Percentiles rank a stretch among this genome's conserved stretches.
These are phyloP conservation scores for Choiromyces venosus DNA, from an alignment of 495 filamentous ascomycete genomes.

Conservation along the genomic window DNA sequence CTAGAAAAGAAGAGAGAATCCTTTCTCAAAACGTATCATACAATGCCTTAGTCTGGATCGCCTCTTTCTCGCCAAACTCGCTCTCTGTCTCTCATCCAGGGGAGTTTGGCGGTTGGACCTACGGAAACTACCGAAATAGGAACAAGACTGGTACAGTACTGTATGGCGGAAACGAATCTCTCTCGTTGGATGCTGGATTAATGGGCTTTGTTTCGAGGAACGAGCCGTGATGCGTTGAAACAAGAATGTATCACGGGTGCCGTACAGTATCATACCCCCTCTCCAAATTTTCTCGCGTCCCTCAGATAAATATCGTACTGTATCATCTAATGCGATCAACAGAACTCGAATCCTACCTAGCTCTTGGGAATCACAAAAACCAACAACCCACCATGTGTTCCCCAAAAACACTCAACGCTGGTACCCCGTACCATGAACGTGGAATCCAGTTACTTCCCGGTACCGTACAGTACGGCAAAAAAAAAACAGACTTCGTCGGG, in stretches of 20 bases:
- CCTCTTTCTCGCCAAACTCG: background rate
- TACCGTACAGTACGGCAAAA: background rate
- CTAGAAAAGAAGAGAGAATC: background rate
- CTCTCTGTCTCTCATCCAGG: background rate
- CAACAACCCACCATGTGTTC: background rate
- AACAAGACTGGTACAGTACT: background rate
- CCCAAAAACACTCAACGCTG: conserved; percentile 26
- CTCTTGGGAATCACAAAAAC: background rate
- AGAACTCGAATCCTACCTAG: background rate
- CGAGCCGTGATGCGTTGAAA: background rate
- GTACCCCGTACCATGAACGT: conserved; percentile 23
- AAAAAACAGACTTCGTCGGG: conserved; percentile 20
- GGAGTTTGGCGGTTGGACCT: background rate
- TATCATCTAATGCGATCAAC: background rate
- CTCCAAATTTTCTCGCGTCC: background rate
- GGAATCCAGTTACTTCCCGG: conserved; percentile 8
- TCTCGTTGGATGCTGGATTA: background rate
- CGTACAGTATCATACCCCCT: background rate
- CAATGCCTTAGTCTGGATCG: background rate
- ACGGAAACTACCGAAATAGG: background rate
- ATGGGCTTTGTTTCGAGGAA: background rate
- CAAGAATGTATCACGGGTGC: background rate
- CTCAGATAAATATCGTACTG: background rate
- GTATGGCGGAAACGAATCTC: background rate
- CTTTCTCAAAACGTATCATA: background rate